Percentiles rank a stretch among this genome's conserved stretches.
These are phyloP conservation scores for Cladosporium sp. DNA, from an alignment of 2,329 filamentous ascomycete species.

Conservation along the genomic window DNA sequence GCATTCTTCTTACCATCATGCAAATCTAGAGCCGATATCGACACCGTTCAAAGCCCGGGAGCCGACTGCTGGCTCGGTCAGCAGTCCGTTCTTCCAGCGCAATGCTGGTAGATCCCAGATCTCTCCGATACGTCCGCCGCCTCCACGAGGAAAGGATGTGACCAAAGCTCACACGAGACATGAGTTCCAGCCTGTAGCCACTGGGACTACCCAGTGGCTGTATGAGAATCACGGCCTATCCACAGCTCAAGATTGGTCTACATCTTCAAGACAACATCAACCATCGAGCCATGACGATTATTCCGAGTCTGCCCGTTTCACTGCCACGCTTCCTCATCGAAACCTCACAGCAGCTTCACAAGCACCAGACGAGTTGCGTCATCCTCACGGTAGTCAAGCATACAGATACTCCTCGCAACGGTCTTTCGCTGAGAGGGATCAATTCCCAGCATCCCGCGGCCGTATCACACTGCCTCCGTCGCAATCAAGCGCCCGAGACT, in stretches of 20 bases:
- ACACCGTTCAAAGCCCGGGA: conserved; percentile 12
- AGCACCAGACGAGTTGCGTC: neutral
- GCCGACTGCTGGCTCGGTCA: conserved; percentile 23
- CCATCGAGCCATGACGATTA: neutral
- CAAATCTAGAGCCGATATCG: conserved; percentile 6
- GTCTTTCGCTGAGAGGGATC: neutral
- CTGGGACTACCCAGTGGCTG: neutral
- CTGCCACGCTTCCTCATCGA: neutral
- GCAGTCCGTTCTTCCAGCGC: conserved; percentile 38
- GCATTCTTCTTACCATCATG: neutral
- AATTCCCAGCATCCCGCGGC: neutral
- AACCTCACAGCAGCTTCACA: neutral
- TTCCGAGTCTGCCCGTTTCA: neutral
- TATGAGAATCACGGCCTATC: neutral
- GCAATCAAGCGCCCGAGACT: conserved; percentile 3
- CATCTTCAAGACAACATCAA: neutral
- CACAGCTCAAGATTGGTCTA: neutral
- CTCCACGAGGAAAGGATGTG: neutral
- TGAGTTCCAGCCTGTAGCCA: neutral
- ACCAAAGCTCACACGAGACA: neutral
- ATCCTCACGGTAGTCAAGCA: neutral
- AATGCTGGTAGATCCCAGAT: neutral
- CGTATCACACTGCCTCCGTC: conserved; percentile 19
- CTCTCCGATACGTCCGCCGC: neutral
- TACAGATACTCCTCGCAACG: neutral